Evolutionary conservation across 352 stramenopile genomes (phyloP).

Genomic region (Phytophthora litchii): DNA sequence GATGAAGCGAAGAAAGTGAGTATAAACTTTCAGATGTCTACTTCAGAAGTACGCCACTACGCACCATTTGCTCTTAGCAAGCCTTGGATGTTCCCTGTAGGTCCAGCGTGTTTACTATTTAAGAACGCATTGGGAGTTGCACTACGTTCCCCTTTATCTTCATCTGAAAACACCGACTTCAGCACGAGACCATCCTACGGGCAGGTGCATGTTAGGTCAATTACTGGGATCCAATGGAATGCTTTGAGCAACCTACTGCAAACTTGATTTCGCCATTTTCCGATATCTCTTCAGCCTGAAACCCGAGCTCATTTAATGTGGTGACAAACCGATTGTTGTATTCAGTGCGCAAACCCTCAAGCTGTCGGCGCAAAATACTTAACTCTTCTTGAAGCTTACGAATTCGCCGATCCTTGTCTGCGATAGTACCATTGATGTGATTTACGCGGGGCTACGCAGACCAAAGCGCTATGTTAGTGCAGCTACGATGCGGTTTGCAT

Average conservation of each 20-base stretch:
- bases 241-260: constrained; percentile 40
- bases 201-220: not conserved
- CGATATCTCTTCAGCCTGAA: constrained; percentile 80
- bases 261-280: constrained; percentile 85
- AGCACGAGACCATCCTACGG: constrained; percentile 71
- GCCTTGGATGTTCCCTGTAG: constrained; percentile 14
- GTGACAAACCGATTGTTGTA: constrained; percentile 81
- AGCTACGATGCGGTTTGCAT: constrained; percentile 1
- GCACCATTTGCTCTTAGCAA: constrained; percentile 32
- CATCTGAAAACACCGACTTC: constrained; percentile 61
- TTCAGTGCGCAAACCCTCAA: constrained; percentile 70
- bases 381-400: constrained; percentile 84
- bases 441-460: constrained; percentile 68
- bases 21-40: not conserved
- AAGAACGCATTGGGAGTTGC: constrained; percentile 7
- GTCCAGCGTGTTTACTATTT: constrained; percentile 9
- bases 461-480: constrained; percentile 1
- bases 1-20: not conserved
- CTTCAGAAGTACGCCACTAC: not conserved
- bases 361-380: constrained; percentile 55
- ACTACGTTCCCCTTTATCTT: constrained; percentile 8
- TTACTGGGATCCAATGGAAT: not conserved
- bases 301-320: constrained; percentile 77
- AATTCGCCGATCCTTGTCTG: constrained; percentile 85
- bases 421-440: constrained; percentile 85